These are phyloP conservation scores for Trichoderma aggressivum DNA, from an alignment of 2,329 filamentous ascomycete species.

Conservation along the genomic window DNA sequence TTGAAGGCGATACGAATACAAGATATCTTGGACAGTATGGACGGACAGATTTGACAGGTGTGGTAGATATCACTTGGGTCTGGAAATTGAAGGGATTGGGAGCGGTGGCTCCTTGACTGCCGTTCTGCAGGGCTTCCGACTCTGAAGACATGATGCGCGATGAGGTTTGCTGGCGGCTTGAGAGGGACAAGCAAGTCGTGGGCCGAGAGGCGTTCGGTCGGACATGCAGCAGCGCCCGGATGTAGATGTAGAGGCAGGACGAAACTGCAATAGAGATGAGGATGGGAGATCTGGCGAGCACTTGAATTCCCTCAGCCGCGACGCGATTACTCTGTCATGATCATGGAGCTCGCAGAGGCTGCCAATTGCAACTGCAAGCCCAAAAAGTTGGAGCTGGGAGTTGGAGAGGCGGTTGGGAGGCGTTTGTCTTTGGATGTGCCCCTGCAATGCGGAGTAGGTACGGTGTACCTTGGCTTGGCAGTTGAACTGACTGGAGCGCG, in stretches of 20 bases:
- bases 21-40: not conserved
- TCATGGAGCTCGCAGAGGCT: not conserved
- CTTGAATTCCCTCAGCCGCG: not conserved
- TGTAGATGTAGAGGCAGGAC: not conserved
- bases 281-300: not conserved
- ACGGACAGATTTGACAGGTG: constrained; percentile 72
- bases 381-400: not conserved
- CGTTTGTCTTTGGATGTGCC: not conserved
- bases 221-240: not conserved
- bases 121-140: constrained; percentile 20
- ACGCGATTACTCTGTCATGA: not conserved
- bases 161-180: not conserved
- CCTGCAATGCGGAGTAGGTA: not conserved
- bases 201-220: not conserved
- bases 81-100: constrained; percentile 91
- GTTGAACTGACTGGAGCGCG: not conserved
- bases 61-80: constrained; percentile 71
- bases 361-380: not conserved
- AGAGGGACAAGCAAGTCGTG: not conserved
- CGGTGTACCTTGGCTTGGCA: not conserved
- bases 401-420: not conserved
- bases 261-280: not conserved
- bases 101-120: constrained; percentile 26
- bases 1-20: not conserved
- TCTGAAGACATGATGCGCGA: constrained; percentile 12